Evolutionary conservation across 106 monocot genomes (phyloP), one percentile per base, ranked within the genome.

Genomic region (Platanthera guangdongensis): DNA sequence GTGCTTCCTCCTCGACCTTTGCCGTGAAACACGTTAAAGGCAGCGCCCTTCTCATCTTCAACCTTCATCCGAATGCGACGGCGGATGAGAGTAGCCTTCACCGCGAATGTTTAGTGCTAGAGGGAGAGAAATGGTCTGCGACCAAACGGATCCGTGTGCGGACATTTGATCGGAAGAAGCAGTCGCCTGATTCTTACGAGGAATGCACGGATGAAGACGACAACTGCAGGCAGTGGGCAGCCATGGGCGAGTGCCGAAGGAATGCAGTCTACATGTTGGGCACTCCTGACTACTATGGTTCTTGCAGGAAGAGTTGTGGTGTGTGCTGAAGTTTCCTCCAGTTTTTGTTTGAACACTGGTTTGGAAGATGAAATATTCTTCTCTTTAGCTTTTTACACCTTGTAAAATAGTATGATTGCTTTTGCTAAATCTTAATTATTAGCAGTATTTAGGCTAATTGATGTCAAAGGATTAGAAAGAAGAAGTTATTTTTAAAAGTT

Each of bases 261-360:
- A 94, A 94, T 68, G 77, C 83, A 3, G 78, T 88, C 11, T 90
- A 78, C 75, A 90, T 94, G 93, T 65, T 88, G 67, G 90, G 93
- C 9, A 88, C 69, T 45, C 74, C 90, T 10, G 93, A 90, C 77
- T 93, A 93, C 69, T 93, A 86, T 76, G 93, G 93, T 59, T 52
- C 88, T 9, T 93, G 90, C 59, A 85, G 88, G 59, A 93, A 88
- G 86, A 93, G 93, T 71, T 93, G 93, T 57, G 82, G 77, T 19
- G 84, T 69, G 9, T 93, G 93, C 73, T 90, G 78, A 83, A 10
- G 71, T 19, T 47, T 79, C 39, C 32, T 2, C 25, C 9, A 6
- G 0, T 60, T 60, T 19, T 8, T 60, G 19, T 60, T 19, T 8
- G 21, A 60, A 60, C 59, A 60, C 5, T 21, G 18, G 21, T 60